Base-by-base conservation (phyloP, 2,329 filamentous ascomycete genomes). In the Sporothrix mexicana region DNA sequence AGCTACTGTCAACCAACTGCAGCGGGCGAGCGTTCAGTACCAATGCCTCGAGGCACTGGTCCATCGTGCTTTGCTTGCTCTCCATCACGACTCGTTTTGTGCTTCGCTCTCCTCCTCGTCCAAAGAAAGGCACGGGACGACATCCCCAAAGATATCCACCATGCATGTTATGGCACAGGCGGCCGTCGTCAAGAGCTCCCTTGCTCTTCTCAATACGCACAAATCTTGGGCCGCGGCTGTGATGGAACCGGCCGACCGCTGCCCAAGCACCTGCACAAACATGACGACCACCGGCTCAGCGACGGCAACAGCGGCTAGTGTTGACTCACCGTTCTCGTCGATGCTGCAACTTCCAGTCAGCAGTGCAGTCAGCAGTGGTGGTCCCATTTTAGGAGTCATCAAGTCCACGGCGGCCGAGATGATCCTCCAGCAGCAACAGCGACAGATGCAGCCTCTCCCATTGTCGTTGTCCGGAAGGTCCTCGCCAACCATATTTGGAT, bases 191-290 rank as follows among this genome's bases (percentile, higher is more conserved):
- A 64, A 73, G n/a, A 76, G 74, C 61, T 72, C 76, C 2, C 55
- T 79, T 10, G 73, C 73, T 4, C 67, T 79, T 12, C 74, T 79
- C 15, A 66, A 68, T 0, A 76, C 75, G 10, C 78, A 79, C 47
- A 72, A 75, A 25, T 49, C 66, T 2, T 78, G 77, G 75, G 68
- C 69, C 1, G 25, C 55, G 1, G 10, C 49, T 12, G n/a, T 59
- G 47, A 49, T 61, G 8, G 20, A 20, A 7, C 15, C 23, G 17
- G 49, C 25, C 49, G n/a, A 36, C 20, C 43, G 45, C 51, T 61
- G 71, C 62, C 69, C 55, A 0, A 67, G 57, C 13, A 64, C 59
- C 10, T 71, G 69, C 51, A 72, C 70, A 1, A 70, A 64, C 20
- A 49, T 64, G 59, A 69, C 72, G 51, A 66, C 61, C 30, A 36